phyloP scores from a whole-genome alignment of 352 stramenopile genomes.

The Phytophthora pisi region DNA sequence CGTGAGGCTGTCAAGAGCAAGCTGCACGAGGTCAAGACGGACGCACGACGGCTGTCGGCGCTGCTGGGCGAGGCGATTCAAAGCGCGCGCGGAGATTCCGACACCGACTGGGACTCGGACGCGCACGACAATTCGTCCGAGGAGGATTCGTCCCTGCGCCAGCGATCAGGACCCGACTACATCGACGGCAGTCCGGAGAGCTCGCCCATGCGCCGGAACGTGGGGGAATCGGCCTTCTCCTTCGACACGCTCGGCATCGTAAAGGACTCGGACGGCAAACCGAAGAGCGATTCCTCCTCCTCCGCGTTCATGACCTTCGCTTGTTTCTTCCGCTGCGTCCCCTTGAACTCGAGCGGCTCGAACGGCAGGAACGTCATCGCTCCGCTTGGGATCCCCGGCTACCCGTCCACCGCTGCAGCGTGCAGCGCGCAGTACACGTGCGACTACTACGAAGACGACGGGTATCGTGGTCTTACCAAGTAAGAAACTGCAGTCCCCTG shows the following conservation, averaged over 20 bases:
- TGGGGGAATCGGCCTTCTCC: slow-evolving; percentile 13
- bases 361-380: slow-evolving; percentile 32
- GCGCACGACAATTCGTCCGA: slow-evolving; percentile 35
- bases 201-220: slow-evolving; percentile 68
- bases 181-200: slow-evolving; percentile 69
- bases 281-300: slow-evolving; percentile 4
- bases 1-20: slow-evolving; percentile 60
- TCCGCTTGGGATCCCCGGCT: slow-evolving; percentile 52
- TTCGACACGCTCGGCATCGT: slow-evolving; percentile 42
- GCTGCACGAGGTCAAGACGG: slow-evolving; percentile 48
- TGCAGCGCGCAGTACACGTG: slow-evolving; percentile 54
- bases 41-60: slow-evolving; percentile 55
- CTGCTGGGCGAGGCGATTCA: slow-evolving; percentile 57
- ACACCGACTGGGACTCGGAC: slow-evolving; percentile 30
- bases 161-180: slow-evolving; percentile 41
- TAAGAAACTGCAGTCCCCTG: slow-evolving; percentile 1
- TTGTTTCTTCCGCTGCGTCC: slow-evolving; percentile 47
- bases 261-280: slow-evolving; percentile 33
- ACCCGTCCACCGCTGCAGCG: slow-evolving; percentile 43
- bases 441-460: slow-evolving; percentile 63
- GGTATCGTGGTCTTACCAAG: slow-evolving; percentile 34
- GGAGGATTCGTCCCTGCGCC: slow-evolving; percentile 14
- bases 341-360: slow-evolving; percentile 12
- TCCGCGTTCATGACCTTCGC: slow-evolving; percentile 15
- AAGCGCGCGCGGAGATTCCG: slow-evolving; percentile 33